Evolutionary conservation across 148 eudicot species (phyloP).

Genomic region (Nepenthes gracilis): DNA sequence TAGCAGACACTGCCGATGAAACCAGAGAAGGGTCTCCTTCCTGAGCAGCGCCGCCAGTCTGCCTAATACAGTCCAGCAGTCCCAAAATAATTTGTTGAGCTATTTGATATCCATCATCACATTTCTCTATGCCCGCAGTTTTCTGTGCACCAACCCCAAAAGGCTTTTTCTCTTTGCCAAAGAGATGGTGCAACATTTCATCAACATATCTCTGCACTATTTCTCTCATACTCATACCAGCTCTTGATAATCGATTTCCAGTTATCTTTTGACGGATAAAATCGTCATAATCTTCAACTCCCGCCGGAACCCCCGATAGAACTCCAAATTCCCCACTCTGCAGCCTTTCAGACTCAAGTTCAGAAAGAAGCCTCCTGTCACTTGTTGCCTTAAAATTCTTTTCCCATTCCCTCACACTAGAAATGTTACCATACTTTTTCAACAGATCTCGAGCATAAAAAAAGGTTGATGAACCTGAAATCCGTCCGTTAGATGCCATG

Average conservation of each 20-base stretch:
- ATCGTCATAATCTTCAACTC: slow-evolving; percentile 82
- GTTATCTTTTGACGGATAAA: slow-evolving; percentile 83
- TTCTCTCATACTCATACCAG: slow-evolving; percentile 75
- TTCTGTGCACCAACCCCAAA: slow-evolving; percentile 46
- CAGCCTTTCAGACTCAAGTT: slow-evolving; percentile 75
- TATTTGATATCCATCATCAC: slow-evolving; percentile 65
- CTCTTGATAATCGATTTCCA: slow-evolving; percentile 70
- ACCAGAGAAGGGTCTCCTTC: slow-evolving; percentile 98
- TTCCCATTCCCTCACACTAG: slow-evolving; percentile 81
- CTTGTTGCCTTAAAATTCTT: slow-evolving; percentile 63
- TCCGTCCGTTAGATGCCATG: slow-evolving; percentile 65
- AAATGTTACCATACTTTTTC: slow-evolving; percentile 53
- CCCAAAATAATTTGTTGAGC: slow-evolving; percentile 68
- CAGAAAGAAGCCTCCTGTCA: slow-evolving; percentile 71
- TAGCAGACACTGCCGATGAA: slow-evolving; percentile 90
- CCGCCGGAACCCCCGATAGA: slow-evolving; percentile 76
- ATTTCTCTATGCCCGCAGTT: slow-evolving; percentile 55
- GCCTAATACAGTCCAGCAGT: slow-evolving; percentile 88
- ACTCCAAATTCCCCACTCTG: slow-evolving; percentile 71
- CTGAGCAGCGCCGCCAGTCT: slow-evolving; percentile 99
- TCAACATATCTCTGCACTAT: slow-evolving; percentile 64
- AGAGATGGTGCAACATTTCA: slow-evolving; percentile 50
- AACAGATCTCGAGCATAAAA: slow-evolving; percentile 61
- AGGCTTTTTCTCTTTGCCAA: slow-evolving; percentile 77
- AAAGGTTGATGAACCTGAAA: slow-evolving; percentile 72